Percentiles rank a stretch among this genome's conserved stretches.
These are phyloP conservation scores for Fusarium nelsonii DNA, from an alignment of 2,329 filamentous ascomycete species.

Conservation along the genomic window DNA sequence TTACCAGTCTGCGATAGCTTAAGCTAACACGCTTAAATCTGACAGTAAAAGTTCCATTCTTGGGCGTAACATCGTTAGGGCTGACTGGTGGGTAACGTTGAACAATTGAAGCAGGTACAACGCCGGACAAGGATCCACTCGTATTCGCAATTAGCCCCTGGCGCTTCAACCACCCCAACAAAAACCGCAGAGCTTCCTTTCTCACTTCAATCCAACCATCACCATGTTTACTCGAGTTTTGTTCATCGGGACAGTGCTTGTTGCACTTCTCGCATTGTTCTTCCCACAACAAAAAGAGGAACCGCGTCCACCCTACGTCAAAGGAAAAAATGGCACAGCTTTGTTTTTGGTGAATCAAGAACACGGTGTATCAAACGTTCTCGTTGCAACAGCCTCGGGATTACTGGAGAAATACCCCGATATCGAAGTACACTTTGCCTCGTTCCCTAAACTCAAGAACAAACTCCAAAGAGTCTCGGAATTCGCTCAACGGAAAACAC, in stretches of 20 bases:
- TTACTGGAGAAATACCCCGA: constrained; percentile 51
- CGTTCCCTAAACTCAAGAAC: constrained; percentile 39
- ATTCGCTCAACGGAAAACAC: neutral
- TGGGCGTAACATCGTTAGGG: neutral
- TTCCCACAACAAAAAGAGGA: neutral
- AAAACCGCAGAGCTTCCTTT: neutral
- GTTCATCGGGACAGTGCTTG: neutral
- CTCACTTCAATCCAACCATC: neutral
- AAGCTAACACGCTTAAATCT: too few species aligned
- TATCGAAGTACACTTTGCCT: constrained; percentile 53
- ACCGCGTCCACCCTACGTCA: neutral
- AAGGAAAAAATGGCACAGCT: constrained; percentile 1
- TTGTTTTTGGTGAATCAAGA: constrained; percentile 33
- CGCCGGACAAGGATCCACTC: neutral
- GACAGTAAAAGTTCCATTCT: neutral
- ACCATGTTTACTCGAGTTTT: neutral
- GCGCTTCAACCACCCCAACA: neutral
- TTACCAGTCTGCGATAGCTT: neutral
- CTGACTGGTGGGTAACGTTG: neutral
- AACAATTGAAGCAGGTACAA: too few species aligned
- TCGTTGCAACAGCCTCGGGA: constrained; percentile 52
- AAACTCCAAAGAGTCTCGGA: neutral
- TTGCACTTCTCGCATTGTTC: neutral
- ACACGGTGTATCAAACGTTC: constrained; percentile 54
- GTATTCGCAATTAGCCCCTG: neutral